Base-by-base conservation (phyloP, 2,329 filamentous ascomycete genomes). In the Chaetomiaceae sp. region DNA sequence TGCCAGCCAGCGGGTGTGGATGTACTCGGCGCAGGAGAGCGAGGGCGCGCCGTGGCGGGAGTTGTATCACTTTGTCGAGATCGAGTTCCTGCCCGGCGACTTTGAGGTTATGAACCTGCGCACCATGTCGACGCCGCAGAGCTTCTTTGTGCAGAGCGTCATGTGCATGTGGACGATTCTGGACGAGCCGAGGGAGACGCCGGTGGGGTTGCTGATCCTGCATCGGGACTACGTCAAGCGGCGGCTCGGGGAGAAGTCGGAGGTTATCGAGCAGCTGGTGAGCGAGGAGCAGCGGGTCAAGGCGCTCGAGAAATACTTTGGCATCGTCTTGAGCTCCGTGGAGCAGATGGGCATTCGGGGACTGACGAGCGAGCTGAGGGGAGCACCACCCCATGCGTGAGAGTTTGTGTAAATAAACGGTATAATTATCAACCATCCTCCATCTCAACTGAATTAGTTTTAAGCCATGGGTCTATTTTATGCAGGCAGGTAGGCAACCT, bases 1-100 rank as follows among this genome's bases (percentile, higher is more conserved):
- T 41, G 60, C 60, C 0, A 48, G 51, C 3, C 68, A 70, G 55
- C 63, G 65, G 7, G 53, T 67, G 27, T 74, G 71, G 71, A 63
- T 74, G 10, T 73, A 70, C 54, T 67, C 65, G 43, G 58, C 60
- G 9, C 62, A 55, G 7, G 58, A 61, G 13, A 60, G 50, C 27
- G 46, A 65, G 8, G 55, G 63, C 0, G 62, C 61, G 7, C 64
- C 66, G 0, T 82, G 75, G 70, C 60, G 63, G 12, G 69, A 73
- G 9, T 68, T 67, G 37, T 81, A 81, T 60, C 73, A 71, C 53
- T 81, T 81, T 58, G 70, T 69, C 4, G 73, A 79, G 48, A 68
- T 63, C 7, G 76, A 78, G 60, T 73, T 74, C 56, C 64, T 75
- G 43, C 64, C 68, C 3, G 65, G 63, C 40, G 76, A 79, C 59